Evolutionary conservation across 441 rosid genomes (phyloP).

Genomic region (Mallotus japonicus): DNA sequence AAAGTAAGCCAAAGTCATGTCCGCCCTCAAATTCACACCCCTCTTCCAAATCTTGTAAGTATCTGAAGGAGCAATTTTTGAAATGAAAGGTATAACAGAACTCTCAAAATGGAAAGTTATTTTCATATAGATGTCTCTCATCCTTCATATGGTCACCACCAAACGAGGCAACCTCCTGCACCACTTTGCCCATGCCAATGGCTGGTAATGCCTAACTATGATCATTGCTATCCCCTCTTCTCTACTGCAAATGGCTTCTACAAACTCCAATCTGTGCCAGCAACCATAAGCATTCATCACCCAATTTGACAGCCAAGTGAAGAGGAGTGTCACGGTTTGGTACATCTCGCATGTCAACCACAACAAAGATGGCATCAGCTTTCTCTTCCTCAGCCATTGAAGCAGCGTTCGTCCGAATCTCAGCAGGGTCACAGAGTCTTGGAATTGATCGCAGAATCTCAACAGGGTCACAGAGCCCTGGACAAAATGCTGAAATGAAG

Average conservation of each 20-base stretch:
- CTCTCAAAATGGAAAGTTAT: slow-evolving; percentile 93
- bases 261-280: slow-evolving; percentile 95
- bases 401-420: slow-evolving; percentile 65
- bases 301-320: slow-evolving; percentile 85
- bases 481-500: fast-evolving
- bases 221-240: slow-evolving; percentile 76
- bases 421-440: slow-evolving; percentile 61
- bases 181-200: slow-evolving; percentile 97
- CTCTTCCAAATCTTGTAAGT: slow-evolving; percentile 93
- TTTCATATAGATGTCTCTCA: slow-evolving; percentile 98
- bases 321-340: slow-evolving; percentile 91
- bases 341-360: slow-evolving; percentile 85
- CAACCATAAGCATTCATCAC: slow-evolving; percentile 91
- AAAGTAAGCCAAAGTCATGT: slow-evolving; percentile 95
- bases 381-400: slow-evolving; percentile 82
- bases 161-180: slow-evolving; percentile 89
- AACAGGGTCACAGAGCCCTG: slow-evolving; percentile 34
- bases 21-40: slow-evolving; percentile 90
- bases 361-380: slow-evolving; percentile 64
- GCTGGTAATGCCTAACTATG: slow-evolving; percentile 87
- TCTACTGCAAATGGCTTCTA: slow-evolving; percentile 85
- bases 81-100: slow-evolving; percentile 89
- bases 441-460: no score
- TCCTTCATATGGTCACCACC: slow-evolving; percentile 69
- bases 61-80: slow-evolving; percentile 93